Conservation (phyloP, 148 eudicot species). For the Drosera capensis region DNA sequence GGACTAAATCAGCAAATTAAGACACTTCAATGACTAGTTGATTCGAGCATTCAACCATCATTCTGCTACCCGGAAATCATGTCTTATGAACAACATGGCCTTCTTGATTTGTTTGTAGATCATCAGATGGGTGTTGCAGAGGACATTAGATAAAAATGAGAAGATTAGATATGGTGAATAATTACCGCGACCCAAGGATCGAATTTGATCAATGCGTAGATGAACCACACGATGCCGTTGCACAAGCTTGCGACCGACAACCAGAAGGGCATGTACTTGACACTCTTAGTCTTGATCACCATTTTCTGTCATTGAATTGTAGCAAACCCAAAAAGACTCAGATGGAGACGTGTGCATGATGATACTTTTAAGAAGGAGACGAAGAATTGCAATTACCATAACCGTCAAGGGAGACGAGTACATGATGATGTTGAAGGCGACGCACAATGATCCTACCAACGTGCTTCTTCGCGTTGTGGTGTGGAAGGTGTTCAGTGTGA, state of each 20-base stretch:
- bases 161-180: background rate
- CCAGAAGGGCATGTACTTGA: constrained; percentile 73
- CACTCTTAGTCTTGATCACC: constrained; percentile 67
- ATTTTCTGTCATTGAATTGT: constrained; percentile 14
- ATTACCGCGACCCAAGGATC: constrained; percentile 53
- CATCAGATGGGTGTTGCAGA: no score
- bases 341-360: background rate
- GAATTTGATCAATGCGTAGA: constrained; percentile 34
- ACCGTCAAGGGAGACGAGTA: constrained; percentile 54
- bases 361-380: background rate
- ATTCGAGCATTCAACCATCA: no score
- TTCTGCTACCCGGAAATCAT: no score
- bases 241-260: constrained; percentile 48
- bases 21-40: no score
- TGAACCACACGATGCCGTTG: constrained; percentile 48
- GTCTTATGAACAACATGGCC: no score
- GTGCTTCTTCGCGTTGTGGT: constrained; percentile 26
- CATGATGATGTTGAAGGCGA: constrained; percentile 49
- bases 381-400: constrained; percentile 29
- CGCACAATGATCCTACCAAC: constrained; percentile 40
- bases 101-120: no score
- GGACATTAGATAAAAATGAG: background rate
- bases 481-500: constrained; percentile 25
- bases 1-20: no score
- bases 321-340: no score